A percentile compares a stretch with the other conserved stretches of the same genome.
Evolutionary conservation across 257 asterid genomes (phyloP).

Genomic region (Catharanthus roseus): DNA sequence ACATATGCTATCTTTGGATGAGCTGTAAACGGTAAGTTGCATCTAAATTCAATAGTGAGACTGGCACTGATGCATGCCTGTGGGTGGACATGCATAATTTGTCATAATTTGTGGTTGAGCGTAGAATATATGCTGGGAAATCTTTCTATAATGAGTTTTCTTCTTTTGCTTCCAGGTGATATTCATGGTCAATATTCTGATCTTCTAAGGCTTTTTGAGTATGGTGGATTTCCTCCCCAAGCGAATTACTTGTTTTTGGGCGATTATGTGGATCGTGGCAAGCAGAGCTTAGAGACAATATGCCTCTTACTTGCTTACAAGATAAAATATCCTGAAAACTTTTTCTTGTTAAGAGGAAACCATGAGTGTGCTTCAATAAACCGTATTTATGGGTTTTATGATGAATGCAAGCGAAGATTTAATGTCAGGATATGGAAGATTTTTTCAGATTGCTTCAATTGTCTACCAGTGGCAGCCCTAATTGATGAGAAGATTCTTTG

Average conservation of each 20-base stretch:
- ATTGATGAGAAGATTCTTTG: slow-evolving; percentile 36
- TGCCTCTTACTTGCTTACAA: slow-evolving; percentile 36
- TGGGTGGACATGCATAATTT: background rate
- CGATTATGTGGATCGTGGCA: slow-evolving; percentile 39
- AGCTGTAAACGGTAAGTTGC: background rate
- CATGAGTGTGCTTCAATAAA: slow-evolving; percentile 38
- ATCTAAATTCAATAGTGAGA: background rate
- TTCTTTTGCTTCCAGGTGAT: slow-evolving; percentile 23
- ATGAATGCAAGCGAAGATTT: slow-evolving; percentile 34
- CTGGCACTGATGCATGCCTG: background rate
- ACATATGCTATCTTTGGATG: background rate
- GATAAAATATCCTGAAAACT: slow-evolving; percentile 31
- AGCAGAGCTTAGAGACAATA: slow-evolving; percentile 37
- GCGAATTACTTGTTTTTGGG: slow-evolving; percentile 35
- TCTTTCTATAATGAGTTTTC: background rate
- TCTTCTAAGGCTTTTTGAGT: slow-evolving; percentile 33
- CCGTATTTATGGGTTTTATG: slow-evolving; percentile 36
- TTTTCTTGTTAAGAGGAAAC: slow-evolving; percentile 35
- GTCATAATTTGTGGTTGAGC: background rate
- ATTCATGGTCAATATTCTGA: slow-evolving; percentile 40
- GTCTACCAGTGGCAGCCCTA: slow-evolving; percentile 35
- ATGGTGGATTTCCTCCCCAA: slow-evolving; percentile 34
- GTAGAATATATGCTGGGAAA: background rate
- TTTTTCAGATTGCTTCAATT: slow-evolving; percentile 32
- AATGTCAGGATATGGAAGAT: slow-evolving; percentile 29